Base-by-base conservation (phyloP, 352 stramenopile genomes). In the Globisporangium mamillatum region DNA sequence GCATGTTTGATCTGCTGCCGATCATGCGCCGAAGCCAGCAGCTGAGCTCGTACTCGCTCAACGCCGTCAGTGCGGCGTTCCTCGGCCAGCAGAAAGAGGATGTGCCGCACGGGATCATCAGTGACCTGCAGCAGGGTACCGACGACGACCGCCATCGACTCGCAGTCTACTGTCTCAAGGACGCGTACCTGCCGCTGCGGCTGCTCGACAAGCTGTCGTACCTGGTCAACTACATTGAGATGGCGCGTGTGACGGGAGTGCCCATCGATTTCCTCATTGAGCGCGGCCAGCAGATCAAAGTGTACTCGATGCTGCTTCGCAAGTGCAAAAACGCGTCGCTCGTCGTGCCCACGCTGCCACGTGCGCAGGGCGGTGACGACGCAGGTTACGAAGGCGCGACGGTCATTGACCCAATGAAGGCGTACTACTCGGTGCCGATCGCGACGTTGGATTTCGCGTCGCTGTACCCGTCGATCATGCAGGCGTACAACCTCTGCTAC, bases 381-480 rank as follows among this genome's bases (percentile, higher is more conserved):
- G 75, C 79, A 8, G 84, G 92, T 1, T 99, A 99, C 76, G 97
- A 99, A 82, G 98, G 98, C 53, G 98, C 98, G 32, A 99, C 98
- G 0, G 98, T 99, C 9, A 98, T 99, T 76, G 98, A 99, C 56
- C 98, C 98, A 1, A 98, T 98, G 76, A 99, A 99, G 73, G 97
- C 89, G 3, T 99, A 98, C 75, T 99, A 99, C 81, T 87, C 98
- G 57, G 95, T 99, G 55, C 98, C 98, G 12, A 99, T 99, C 75
- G 97, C 97, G 20, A 99, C 98, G 53, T 76, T 99, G 60, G 98
- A 99, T 94, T 99, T 99, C 81, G 98, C 98, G 12, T 99, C 97
- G n/a, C 85, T 99, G 69, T 99, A 99, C 75, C 98, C 98, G 55
- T 99, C 97, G 58, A 99, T 99, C 78, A 99, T 99, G 98, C 97